These are phyloP conservation scores for Fomitopsis serialis DNA, from an alignment of 768 basidiomycete genomes.

Conservation along the genomic window DNA sequence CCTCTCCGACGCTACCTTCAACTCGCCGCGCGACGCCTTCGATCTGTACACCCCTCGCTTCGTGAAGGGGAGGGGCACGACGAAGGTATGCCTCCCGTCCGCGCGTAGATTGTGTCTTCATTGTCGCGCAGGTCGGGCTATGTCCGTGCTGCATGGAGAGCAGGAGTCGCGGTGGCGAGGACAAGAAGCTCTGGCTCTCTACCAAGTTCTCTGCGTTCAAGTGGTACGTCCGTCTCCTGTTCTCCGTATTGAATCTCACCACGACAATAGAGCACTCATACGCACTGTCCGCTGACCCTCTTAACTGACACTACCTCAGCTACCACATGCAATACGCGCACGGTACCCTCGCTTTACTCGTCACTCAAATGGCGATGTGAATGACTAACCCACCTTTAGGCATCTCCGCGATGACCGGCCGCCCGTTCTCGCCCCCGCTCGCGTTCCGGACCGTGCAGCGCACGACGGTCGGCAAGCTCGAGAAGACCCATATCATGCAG, in stretches of 20 bases:
- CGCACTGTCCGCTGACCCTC: background rate
- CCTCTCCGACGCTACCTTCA: conserved; percentile 41
- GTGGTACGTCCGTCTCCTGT: conserved; percentile 40
- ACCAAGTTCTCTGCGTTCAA: conserved; percentile 83
- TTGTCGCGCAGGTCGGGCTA: conserved; percentile 39
- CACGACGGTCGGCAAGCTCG: conserved; percentile 47
- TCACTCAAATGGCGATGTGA: background rate
- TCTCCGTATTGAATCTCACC: background rate
- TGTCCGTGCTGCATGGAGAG: conserved; percentile 75
- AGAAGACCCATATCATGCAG: conserved; percentile 54
- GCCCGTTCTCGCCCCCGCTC: conserved; percentile 74
- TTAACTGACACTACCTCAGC: conserved; percentile 30
- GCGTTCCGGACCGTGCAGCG: conserved; percentile 49
- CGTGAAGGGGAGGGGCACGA: conserved; percentile 59
- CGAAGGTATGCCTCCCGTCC: conserved; percentile 36
- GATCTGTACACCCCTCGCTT: conserved; percentile 81
- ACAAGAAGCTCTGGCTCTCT: conserved; percentile 61
- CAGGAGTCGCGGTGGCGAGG: conserved; percentile 54
- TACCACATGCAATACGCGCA: conserved; percentile 83
- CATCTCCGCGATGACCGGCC: conserved; percentile 60
- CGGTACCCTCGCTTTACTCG: conserved; percentile 36
- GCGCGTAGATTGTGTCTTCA: background rate
- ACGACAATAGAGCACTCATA: background rate
- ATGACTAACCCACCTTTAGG: conserved; percentile 37
- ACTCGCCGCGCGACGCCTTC: conserved; percentile 50